These are phyloP conservation scores for Lentinula edodes DNA, from an alignment of 768 basidiomycete species.

Conservation along the genomic window DNA sequence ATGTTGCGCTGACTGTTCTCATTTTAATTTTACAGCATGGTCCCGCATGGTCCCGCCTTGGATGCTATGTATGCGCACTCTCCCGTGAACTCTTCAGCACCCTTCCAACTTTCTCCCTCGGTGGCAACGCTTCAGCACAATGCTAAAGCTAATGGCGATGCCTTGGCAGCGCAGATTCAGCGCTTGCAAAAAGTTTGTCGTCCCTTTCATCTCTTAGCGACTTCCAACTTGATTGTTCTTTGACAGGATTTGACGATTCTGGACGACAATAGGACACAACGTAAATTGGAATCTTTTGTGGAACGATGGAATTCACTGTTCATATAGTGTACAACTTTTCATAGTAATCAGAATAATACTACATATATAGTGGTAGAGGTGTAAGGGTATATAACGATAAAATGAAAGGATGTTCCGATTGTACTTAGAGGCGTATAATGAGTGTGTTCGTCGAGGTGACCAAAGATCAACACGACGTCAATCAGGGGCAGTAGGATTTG, in stretches of 20 bases:
- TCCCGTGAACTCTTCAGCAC: constrained; percentile 20
- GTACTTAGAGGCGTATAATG: too few relatives aligned
- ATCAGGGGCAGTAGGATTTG: not conserved
- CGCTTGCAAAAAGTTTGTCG: constrained; percentile 18
- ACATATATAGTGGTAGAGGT: not conserved
- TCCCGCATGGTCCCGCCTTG: constrained; percentile 14
- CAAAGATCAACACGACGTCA: too few relatives aligned
- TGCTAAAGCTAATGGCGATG: constrained; percentile 15
- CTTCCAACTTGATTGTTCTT: not conserved
- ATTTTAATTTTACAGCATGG: constrained; percentile 7
- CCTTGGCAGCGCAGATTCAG: constrained; percentile 10
- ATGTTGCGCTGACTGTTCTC: not conserved
- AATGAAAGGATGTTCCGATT: too few relatives aligned
- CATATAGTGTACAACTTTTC: not conserved
- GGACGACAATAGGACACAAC: constrained; percentile 7
- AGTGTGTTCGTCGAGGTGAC: too few relatives aligned
- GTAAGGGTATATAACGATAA: not conserved
- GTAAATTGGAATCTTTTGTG: constrained; percentile 13
- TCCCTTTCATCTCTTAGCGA: not conserved
- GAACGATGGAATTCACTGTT: constrained; percentile 9
- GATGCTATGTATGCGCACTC: constrained; percentile 19
- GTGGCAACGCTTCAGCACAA: constrained; percentile 10
- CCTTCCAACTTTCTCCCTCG: constrained; percentile 15
- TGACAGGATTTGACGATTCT: not conserved
- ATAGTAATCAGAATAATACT: too few relatives aligned